A percentile compares a stretch with the other conserved stretches of the same genome.
Conservation (phyloP, 345 rosid genomes). For the Clausena lansium region DNA sequence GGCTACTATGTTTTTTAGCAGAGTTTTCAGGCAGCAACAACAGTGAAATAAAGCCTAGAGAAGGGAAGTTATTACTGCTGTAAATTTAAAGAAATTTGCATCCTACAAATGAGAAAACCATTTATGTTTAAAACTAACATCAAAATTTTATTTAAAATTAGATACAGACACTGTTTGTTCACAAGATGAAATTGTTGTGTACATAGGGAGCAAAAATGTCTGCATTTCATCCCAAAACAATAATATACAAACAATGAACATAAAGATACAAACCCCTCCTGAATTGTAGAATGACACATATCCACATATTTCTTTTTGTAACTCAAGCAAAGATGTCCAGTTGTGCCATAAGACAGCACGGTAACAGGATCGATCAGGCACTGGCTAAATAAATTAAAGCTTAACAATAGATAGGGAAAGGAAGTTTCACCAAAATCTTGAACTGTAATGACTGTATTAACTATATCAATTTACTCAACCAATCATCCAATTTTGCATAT, state of each 20-base stretch:
- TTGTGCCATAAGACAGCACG: slow-evolving; percentile 10
- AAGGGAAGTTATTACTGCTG: slow-evolving; percentile 28
- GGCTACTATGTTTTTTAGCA: slow-evolving; percentile 43
- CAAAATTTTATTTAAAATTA: slow-evolving; percentile 15
- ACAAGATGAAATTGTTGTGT: slow-evolving; percentile 22
- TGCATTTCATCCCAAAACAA: slow-evolving; percentile 20
- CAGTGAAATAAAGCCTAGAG: slow-evolving; percentile 40
- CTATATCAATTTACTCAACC: not conserved
- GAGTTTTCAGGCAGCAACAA: slow-evolving; percentile 42
- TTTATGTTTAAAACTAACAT: slow-evolving; percentile 1
- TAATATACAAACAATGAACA: slow-evolving; percentile 27
- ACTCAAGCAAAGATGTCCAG: slow-evolving; percentile 18
- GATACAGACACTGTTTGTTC: slow-evolving; percentile 29
- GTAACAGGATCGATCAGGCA: not conserved
- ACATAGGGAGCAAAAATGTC: slow-evolving; percentile 23
- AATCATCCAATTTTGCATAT: not conserved
- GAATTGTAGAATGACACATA: slow-evolving; percentile 17
- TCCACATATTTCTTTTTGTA: not conserved
- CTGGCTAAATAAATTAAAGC: not conserved
- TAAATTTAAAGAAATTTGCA: slow-evolving; percentile 24
- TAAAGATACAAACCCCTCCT: not conserved
- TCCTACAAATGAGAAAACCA: not conserved
- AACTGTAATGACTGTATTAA: not conserved
- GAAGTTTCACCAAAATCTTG: not conserved
- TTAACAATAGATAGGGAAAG: not conserved